Base-by-base conservation (phyloP, 257 asterid species). In the Mitragyna speciosa region DNA sequence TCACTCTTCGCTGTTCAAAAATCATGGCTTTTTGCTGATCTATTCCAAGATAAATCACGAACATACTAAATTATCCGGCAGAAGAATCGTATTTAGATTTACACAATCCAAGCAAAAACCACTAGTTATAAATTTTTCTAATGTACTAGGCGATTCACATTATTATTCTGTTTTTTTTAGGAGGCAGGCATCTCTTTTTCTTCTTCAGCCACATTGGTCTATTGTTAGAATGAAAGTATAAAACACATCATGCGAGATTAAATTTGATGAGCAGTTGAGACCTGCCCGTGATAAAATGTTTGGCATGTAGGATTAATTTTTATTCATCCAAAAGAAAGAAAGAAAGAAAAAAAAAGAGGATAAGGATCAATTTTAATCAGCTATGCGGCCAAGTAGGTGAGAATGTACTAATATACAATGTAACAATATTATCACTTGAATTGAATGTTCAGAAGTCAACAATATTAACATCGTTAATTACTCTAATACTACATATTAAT, bases 381-480 rank as follows among this genome's bases (percentile, higher is more conserved):
- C 15, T 30, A 16, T 72, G 73, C 66, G 17, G 49, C 68, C 72
- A 47, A 76, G 78, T 36, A 70, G 78, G 81, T 76, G 31, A 45
- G 76, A 24, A 30, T 24, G 45, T 56, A 52, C 20, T 36, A 56
- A 6, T 31, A 36, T 31, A 73, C 28, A 12, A 47, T n/a, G n/a
- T 10, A 71, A 19, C 12, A 2, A 45, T 70, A 12, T 24, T 43
- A 70, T 70, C 33, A 70, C 28, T 45, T 45, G 20, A 67, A 22
- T 22, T 5, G 7, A 58, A 22, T 12, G 41, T 41, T 15, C 49
- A 59, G 39, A 58, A 75, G 79, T 75, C 79, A 75, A 59, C 70
- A 30, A n/a, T 41, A 45, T 7, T 61, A 73, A 33, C 28, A 52
- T 16, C 7, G 26, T 73, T 51, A 28, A 28, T 43, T 70, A 43